Percentiles rank a stretch among this genome's conserved stretches.
Conservation (phyloP, 805 yeast genomes). For the Wickerhamomyces chambardii region DNA sequence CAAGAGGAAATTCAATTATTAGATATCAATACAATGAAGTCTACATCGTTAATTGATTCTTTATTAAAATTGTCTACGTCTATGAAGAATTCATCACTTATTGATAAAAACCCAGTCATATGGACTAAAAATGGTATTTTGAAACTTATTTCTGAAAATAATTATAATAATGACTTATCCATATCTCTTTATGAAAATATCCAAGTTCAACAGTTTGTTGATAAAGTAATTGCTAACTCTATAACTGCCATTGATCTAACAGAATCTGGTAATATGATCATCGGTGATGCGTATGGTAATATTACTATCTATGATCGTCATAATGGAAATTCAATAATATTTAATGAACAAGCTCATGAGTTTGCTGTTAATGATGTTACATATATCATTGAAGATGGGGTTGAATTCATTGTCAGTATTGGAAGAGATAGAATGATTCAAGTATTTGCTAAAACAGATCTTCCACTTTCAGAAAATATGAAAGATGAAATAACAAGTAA, state of each 20-base stretch:
- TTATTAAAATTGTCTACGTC: constrained; percentile 30
- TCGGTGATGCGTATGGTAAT: constrained; percentile 46
- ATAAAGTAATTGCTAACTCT: constrained; percentile 28
- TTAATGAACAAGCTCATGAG: constrained; percentile 37
- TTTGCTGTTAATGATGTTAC: constrained; percentile 38
- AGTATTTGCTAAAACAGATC: constrained; percentile 24
- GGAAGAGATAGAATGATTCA: constrained; percentile 62
- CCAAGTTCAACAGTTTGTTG: constrained; percentile 1
- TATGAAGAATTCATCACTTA: constrained; percentile 19
- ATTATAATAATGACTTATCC: background rate
- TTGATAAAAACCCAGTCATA: constrained; percentile 17
- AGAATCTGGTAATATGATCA: constrained; percentile 17
- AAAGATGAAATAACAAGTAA: constrained; percentile 11
- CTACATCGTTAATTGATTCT: constrained; percentile 22
- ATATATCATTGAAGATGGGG: constrained; percentile 20
- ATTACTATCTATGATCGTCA: constrained; percentile 13
- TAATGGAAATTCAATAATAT: constrained; percentile 10
- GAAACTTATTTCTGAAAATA: constrained; percentile 20
- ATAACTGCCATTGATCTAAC: constrained; percentile 31
- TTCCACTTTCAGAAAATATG: background rate
- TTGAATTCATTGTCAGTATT: constrained; percentile 31
- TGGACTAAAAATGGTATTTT: constrained; percentile 36
- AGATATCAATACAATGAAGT: constrained; percentile 8
- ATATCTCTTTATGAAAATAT: background rate
- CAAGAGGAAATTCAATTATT: constrained; percentile 26